phyloP scores from a whole-genome alignment of 139 green algal genomes.

The Coelastrella sp. region DNA sequence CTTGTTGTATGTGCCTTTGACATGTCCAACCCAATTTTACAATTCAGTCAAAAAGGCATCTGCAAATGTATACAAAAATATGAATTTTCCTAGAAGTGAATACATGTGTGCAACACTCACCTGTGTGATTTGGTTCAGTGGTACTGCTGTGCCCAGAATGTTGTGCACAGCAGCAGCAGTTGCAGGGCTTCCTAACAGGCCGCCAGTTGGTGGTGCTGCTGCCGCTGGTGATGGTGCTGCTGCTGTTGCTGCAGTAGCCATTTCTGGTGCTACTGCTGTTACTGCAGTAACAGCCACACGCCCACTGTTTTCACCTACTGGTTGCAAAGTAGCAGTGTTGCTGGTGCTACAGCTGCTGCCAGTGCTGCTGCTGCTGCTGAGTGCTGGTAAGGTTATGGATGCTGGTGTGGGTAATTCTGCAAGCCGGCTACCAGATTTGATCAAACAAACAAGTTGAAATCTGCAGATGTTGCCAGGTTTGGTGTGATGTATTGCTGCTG shows the following conservation, averaged over 20 bases:
- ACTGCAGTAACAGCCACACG: neutral
- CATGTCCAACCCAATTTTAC: too few species aligned
- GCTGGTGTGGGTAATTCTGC: neutral
- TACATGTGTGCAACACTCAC: too few species aligned
- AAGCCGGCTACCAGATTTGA: too few species aligned
- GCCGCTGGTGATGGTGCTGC: neutral
- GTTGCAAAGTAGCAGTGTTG: neutral
- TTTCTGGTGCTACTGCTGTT: conserved; percentile 21
- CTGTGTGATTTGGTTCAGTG: conserved; percentile 4
- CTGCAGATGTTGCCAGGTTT: too few species aligned
- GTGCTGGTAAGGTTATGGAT: neutral
- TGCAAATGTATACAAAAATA: too few species aligned
- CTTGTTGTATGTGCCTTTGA: too few species aligned
- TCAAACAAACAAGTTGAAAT: too few species aligned
- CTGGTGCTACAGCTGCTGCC: conserved; percentile 7
- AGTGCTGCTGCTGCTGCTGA: neutral
- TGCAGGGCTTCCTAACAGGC: neutral
- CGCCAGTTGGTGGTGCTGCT: neutral
- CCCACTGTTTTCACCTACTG: neutral
- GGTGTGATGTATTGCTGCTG: neutral
- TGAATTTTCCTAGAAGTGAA: too few species aligned
- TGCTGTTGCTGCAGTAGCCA: neutral
- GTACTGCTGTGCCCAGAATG: neutral
- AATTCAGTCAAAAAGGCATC: too few species aligned
- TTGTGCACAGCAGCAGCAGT: conserved; percentile 1